Base-by-base conservation (phyloP, 129 eudicot species). In the Escallonia rubra region DNA sequence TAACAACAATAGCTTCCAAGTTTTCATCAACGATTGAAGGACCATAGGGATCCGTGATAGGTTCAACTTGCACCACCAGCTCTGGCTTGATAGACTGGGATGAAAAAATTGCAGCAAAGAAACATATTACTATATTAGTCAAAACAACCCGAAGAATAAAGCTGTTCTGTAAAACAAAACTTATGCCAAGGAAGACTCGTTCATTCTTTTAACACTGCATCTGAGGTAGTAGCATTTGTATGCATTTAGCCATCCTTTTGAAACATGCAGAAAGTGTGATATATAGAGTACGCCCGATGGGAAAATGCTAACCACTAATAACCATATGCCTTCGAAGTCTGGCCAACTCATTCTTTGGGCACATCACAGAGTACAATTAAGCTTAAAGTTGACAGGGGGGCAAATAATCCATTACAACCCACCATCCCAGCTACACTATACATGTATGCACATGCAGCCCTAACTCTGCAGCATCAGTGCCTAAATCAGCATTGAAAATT, bases 1-100 rank as follows among this genome's bases (percentile, higher is more conserved):
- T 90, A 77, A 94, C 99, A 74, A 94, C 79, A 67, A 94, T 83
- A 23, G 99, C 99, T 78, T 94, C 97, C 79, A 94, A 80, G 78
- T 87, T 69, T 43, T 79, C 74, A 49, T 94, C 97, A 16, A 89
- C 66, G n/a, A 90, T 87, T 45, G 99, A 85, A 49, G 97, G 99
- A 45, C 99, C 99, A 72, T 94, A 94, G 38, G 97, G 99, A 75
- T 94, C 97, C 43, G 71, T 76, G 45, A 94, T 87, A 41, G 99
- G 97, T 74, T 90, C 99, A 48, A 76, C 90, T 81, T 89, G 85
- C 75, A 87, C 94, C 62, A 66, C 69, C 54, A 94, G 82, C 85
- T 79, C 93, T 41, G 97, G 86, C 71, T 94, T 94, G 63, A 90
- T 76, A 50, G 93, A 89, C 99, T 94, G 88, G 52, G 72, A 55